Evolutionary conservation across 176 grass and related monocot species (phyloP), one percentile per base, ranked within the genome.

Genomic region (Oryza longistaminata): DNA sequence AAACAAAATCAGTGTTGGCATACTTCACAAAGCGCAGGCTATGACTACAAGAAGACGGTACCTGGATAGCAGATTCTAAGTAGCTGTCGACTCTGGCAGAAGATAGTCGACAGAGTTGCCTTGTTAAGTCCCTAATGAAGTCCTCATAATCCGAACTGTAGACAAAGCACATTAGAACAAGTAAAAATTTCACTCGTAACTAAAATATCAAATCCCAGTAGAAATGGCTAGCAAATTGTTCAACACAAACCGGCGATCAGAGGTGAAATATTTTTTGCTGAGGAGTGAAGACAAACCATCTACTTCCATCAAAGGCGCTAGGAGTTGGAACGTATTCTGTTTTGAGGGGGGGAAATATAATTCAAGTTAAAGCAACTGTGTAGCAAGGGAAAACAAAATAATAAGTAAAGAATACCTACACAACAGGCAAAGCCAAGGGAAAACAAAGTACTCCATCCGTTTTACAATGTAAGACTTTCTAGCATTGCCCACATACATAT

Each of bases 31-130:
- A 80, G 55, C 6, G 39, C n/a, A 46, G 62, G 65, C 24, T 66
- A 79, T 22, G 27, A 22, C 16, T 66, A 48, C 42, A 64, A 43
- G 21, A 80, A 83, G 81, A 48, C 17, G 25, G 67, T 80, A 98
- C 96, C 93, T 98, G 93, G 89, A 98, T 98, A 83, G 93, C 80
- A 35, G 96, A 90, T 85, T 95, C 93, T 40, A 98, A 78, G 73
- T 98, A 98, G 74, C 93, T 98, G 76, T 98, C 91, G 33, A 98
- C 93, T 78, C 96, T 91, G 52, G 77, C 49, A 75, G 91, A 80
- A 67, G 90, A 92, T 35, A 93, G 83, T 89, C 79, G 89, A 81
- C 93, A 95, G 33, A 93, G 77, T 87, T 93, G 91, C 77, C 91
- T 90, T 68, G 96, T 83, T 69, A 98, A 78, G 86, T 98, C 96